Evolutionary conservation across 768 basidiomycete species (phyloP).

Genomic region (Termitomyces sp.): DNA sequence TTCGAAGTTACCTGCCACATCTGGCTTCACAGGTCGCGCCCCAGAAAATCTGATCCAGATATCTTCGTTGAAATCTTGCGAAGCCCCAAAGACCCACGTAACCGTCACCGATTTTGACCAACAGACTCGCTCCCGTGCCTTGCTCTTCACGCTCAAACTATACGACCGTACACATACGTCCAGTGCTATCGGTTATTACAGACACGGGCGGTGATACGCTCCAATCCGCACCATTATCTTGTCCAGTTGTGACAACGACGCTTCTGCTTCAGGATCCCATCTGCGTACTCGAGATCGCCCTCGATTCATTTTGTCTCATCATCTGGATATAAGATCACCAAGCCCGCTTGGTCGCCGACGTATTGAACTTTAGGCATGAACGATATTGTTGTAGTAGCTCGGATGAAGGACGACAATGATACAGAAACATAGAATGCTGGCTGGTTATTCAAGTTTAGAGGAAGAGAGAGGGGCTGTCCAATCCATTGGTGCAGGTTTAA

Average conservation of each 20-base stretch:
- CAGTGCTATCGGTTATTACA: background rate
- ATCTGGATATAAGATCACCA: conserved; percentile 9
- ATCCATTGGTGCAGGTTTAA: conserved; percentile 13
- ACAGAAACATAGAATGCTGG: conserved; percentile 12
- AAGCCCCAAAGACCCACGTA: conserved; percentile 15
- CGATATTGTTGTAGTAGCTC: conserved; percentile 11
- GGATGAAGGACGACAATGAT: conserved; percentile 7
- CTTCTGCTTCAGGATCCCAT: conserved; percentile 13
- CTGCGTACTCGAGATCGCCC: conserved; percentile 12
- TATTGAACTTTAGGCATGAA: conserved; percentile 10
- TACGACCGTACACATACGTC: conserved; percentile 7
- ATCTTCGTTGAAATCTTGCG: conserved; percentile 9
- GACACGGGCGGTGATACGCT: conserved; percentile 13
- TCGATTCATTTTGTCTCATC: conserved; percentile 14
- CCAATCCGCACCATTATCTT: conserved; percentile 11
- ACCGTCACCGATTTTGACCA: conserved; percentile 12
- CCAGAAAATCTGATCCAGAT: conserved; percentile 4
- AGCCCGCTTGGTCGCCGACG: conserved; percentile 9
- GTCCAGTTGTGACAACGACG: conserved; percentile 12
- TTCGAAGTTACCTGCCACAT: background rate
- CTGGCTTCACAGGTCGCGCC: background rate
- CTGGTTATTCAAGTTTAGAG: conserved; percentile 10
- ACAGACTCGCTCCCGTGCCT: conserved; percentile 13
- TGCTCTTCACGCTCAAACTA: conserved; percentile 14
- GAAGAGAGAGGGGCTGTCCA: conserved; percentile 8